Percentiles rank a stretch among this genome's conserved stretches.
phyloP scores from a whole-genome alignment of 345 rosid genomes.

The Punica granatum region DNA sequence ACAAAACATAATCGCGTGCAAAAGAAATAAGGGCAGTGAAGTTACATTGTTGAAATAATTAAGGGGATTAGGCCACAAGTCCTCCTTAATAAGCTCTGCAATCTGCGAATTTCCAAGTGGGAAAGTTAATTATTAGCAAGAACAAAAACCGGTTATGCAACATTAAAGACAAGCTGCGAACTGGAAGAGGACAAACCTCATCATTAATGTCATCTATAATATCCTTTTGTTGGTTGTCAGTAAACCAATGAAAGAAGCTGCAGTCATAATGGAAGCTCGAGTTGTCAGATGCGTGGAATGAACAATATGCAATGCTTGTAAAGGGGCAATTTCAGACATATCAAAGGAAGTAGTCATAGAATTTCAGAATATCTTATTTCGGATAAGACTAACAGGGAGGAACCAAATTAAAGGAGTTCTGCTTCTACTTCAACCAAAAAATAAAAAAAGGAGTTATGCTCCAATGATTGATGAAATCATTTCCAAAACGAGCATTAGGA shows the following conservation, averaged over 20 bases:
- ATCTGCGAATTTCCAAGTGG: slow-evolving; percentile 37
- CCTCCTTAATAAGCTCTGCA: slow-evolving; percentile 91
- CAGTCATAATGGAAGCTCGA: background rate
- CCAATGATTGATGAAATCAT: background rate
- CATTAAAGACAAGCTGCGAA: background rate
- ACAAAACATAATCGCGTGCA: background rate
- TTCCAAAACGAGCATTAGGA: background rate
- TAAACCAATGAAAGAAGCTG: slow-evolving; percentile 94
- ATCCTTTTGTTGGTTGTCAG: slow-evolving; percentile 48
- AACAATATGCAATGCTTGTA: background rate
- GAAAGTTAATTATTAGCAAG: background rate
- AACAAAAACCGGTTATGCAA: background rate
- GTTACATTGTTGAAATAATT: slow-evolving; percentile 75
- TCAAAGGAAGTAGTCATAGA: background rate
- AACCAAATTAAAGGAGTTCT: background rate
- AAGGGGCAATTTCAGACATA: background rate
- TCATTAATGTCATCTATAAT: slow-evolving; percentile 55
- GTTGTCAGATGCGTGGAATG: background rate
- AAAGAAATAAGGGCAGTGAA: background rate
- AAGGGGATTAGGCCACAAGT: slow-evolving; percentile 91
- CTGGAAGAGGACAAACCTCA: slow-evolving; percentile 42
- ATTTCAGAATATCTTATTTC: background rate
- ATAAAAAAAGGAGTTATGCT: too few species aligned
- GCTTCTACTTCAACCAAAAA: too few species aligned
- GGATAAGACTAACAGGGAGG: background rate